Evolutionary conservation across 2,329 filamentous ascomycete species (phyloP).

Genomic region (Knufia petricola): DNA sequence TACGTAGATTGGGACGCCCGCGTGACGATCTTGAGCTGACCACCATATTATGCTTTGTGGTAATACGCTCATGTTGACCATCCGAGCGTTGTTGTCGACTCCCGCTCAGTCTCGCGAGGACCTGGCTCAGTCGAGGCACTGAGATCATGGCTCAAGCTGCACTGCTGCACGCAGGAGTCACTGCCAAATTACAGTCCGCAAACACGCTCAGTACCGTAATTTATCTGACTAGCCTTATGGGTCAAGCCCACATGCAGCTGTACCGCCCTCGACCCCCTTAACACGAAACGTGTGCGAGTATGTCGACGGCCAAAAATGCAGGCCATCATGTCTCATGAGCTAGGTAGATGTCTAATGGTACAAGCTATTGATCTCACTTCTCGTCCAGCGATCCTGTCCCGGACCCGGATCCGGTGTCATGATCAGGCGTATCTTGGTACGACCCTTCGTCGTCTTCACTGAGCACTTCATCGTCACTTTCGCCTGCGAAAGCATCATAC

Average conservation of each 20-base stretch:
- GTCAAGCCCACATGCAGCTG: no score
- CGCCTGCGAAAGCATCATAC: constrained; percentile 94
- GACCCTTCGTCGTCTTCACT: constrained; percentile 35
- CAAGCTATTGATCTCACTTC: constrained; percentile 9
- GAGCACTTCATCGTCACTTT: constrained; percentile 61
- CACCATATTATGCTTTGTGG: constrained; percentile 23
- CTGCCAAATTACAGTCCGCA: not conserved
- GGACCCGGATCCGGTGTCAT: constrained; percentile 20
- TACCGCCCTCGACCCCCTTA: not conserved
- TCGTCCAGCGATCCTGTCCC: constrained; percentile 16
- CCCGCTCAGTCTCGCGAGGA: not conserved
- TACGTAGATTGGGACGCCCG: constrained; percentile 22
- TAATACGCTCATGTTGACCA: constrained; percentile 20
- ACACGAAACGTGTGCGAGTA: not conserved
- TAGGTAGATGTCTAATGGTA: not conserved
- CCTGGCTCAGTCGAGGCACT: not conserved
- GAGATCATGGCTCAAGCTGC: constrained; percentile 1
- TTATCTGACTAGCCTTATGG: not conserved
- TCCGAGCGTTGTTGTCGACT: not conserved
- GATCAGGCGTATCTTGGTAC: constrained; percentile 23
- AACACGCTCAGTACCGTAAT: not conserved
- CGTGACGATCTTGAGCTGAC: constrained; percentile 25
- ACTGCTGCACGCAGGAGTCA: not conserved
- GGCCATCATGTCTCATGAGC: not conserved
- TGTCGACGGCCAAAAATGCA: no score